Conservation (phyloP, 2,329 filamentous ascomycete species). For the Aureobasidium mangrovei region DNA sequence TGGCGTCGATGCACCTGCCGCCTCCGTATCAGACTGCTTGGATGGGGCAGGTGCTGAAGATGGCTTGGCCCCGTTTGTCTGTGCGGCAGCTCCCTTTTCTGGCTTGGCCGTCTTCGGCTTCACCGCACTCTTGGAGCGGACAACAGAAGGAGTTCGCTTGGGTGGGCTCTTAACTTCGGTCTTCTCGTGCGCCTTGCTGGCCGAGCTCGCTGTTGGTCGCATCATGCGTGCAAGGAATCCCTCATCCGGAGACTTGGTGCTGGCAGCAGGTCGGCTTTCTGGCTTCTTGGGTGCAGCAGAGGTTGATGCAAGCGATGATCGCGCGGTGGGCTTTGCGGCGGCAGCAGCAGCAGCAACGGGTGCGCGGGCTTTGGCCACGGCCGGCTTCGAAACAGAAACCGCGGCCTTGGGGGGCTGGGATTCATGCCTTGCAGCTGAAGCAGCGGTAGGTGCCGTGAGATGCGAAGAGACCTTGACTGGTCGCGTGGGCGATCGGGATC, state of each 20-base stretch:
- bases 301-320: slow-evolving; percentile 26
- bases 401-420: slow-evolving; percentile 16
- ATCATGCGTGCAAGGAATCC: slow-evolving; percentile 74
- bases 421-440: slow-evolving; percentile 56
- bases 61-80: background rate
- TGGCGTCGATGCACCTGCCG: slow-evolving; percentile 11
- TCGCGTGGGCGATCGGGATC: slow-evolving; percentile 59
- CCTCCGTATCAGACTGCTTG: background rate
- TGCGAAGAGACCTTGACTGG: slow-evolving; percentile 58
- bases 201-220: slow-evolving; percentile 62
- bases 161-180: slow-evolving; percentile 25
- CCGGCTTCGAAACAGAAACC: slow-evolving; percentile 12
- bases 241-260: slow-evolving; percentile 53
- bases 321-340: slow-evolving; percentile 25
- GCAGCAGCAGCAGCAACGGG: slow-evolving; percentile 24
- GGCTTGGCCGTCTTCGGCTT: slow-evolving; percentile 6
- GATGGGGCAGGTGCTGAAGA: too few relatives aligned
- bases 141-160: slow-evolving; percentile 7
- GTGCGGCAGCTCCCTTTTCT: background rate
- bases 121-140: background rate
- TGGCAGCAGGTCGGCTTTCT: slow-evolving; percentile 38
- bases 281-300: slow-evolving; percentile 38
- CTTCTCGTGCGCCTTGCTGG: slow-evolving; percentile 61
- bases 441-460: slow-evolving; percentile 59
- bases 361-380: slow-evolving; percentile 14